A percentile compares a stretch with the other conserved stretches of the same genome.
phyloP scores from a whole-genome alignment of 2,329 filamentous ascomycete genomes.

The Epichloe gansuensis region DNA sequence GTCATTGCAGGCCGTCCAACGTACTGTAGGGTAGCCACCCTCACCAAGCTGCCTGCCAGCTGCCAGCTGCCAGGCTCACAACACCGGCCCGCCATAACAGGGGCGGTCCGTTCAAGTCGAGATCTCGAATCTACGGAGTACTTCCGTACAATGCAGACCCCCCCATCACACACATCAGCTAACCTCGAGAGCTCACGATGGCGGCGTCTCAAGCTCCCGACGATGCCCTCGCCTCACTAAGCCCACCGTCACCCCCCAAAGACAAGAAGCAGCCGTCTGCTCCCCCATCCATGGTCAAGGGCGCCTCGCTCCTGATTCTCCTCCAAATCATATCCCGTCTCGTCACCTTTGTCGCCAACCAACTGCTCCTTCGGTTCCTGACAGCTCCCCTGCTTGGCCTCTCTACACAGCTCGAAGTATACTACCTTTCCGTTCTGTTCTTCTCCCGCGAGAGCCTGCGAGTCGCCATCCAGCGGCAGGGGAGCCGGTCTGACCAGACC shows the following conservation, averaged over 20 bases:
- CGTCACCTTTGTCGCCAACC: slow-evolving; percentile 84
- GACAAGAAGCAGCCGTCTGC: neutral
- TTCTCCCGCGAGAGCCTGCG: slow-evolving; percentile 86
- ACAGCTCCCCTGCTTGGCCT: slow-evolving; percentile 76
- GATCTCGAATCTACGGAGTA: no score
- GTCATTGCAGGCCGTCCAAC: no score
- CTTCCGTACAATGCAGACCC: no score
- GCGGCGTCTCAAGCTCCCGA: neutral
- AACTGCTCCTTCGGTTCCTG: slow-evolving; percentile 75
- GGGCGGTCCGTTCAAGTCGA: no score
- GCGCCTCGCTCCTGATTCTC: slow-evolving; percentile 73
- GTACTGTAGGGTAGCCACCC: no score
- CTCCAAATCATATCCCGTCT: slow-evolving; percentile 80
- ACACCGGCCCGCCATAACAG: no score
- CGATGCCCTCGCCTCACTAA: neutral
- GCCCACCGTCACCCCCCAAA: neutral
- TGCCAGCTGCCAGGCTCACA: no score
- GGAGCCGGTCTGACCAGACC: slow-evolving; percentile 4
- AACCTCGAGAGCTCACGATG: neutral
- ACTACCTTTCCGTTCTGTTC: slow-evolving; percentile 84
- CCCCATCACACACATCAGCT: no score
- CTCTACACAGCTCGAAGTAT: slow-evolving; percentile 82
- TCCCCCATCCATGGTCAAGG: slow-evolving; percentile 39
- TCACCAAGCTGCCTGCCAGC: no score
- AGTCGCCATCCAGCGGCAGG: slow-evolving; percentile 76